Evolutionary conservation across 2,329 filamentous ascomycete genomes (phyloP).

Genomic region (Epichloe hybrida): DNA sequence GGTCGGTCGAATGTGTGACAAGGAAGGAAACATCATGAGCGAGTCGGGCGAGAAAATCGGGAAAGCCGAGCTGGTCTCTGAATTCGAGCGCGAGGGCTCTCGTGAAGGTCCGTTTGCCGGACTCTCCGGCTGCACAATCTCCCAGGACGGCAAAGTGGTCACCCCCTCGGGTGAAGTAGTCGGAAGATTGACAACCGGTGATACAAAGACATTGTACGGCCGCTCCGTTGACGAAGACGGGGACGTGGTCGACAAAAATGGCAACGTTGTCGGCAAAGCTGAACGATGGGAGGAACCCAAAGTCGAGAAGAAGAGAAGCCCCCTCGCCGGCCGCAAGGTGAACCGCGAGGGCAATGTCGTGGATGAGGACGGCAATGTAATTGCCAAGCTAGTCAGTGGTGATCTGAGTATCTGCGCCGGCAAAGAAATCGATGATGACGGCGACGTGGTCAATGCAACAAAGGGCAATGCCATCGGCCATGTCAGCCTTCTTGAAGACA

Average conservation of each 20-base stretch:
- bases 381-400: constrained; percentile 58
- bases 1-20: constrained; percentile 56
- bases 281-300: constrained; percentile 46
- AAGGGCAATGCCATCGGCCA: constrained; percentile 56
- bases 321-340: constrained; percentile 39
- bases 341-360: constrained; percentile 47
- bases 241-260: constrained; percentile 67
- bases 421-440: constrained; percentile 57
- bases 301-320: constrained; percentile 31
- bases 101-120: constrained; percentile 59
- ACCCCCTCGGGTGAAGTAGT: constrained; percentile 32
- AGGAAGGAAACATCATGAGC: constrained; percentile 57
- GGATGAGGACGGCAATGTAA: constrained; percentile 43
- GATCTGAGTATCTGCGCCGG: constrained; percentile 50
- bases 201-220: constrained; percentile 58
- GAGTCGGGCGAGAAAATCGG: constrained; percentile 60
- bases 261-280: constrained; percentile 42
- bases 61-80: constrained; percentile 52
- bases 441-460: constrained; percentile 56
- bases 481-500: constrained; percentile 50
- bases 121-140: constrained; percentile 48
- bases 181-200: constrained; percentile 56
- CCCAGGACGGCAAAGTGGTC: constrained; percentile 46
- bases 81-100: constrained; percentile 47
- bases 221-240: constrained; percentile 69